Evolutionary conservation across 2,329 filamentous ascomycete genomes (phyloP).

Genomic region (Arthroderma sp.): DNA sequence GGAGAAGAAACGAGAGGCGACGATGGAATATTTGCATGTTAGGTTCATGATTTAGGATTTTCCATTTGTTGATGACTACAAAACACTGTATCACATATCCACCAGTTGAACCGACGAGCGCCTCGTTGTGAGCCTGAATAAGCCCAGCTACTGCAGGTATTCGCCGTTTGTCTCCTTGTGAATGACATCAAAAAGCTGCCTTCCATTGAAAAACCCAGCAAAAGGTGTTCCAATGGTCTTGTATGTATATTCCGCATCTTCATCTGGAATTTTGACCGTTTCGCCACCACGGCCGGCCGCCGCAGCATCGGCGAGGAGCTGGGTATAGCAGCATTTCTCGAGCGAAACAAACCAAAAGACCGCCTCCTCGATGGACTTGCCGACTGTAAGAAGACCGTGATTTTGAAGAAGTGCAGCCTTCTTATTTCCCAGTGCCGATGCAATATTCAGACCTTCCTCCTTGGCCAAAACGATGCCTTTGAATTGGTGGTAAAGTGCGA

Average conservation of each 20-base stretch:
- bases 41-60: too few species aligned
- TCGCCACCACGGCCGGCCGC: slow-evolving; percentile 44
- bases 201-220: slow-evolving; percentile 58
- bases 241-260: slow-evolving; percentile 55
- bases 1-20: too few species aligned
- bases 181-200: slow-evolving; percentile 58
- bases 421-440: slow-evolving; percentile 33
- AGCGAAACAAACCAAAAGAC: slow-evolving; percentile 43
- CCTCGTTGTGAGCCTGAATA: too few species aligned
- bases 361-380: slow-evolving; percentile 37
- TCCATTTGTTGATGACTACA: too few species aligned
- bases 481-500: slow-evolving; percentile 40
- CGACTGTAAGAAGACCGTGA: slow-evolving; percentile 40
- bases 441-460: slow-evolving; percentile 42
- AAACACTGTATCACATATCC: too few species aligned
- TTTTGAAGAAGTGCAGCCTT: slow-evolving; percentile 43
- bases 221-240: slow-evolving; percentile 48
- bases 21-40: too few species aligned
- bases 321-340: slow-evolving; percentile 42
- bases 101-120: too few species aligned
- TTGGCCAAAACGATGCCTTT: slow-evolving; percentile 41
- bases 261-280: slow-evolving; percentile 54
- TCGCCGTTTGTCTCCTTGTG: slow-evolving; percentile 47
- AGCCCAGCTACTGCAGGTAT: slow-evolving; percentile 34
- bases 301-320: slow-evolving; percentile 41